Percentiles rank a stretch among this genome's conserved stretches.
Conservation (phyloP, 768 basidiomycete genomes). For the Lactifluus hygrophoroides region DNA sequence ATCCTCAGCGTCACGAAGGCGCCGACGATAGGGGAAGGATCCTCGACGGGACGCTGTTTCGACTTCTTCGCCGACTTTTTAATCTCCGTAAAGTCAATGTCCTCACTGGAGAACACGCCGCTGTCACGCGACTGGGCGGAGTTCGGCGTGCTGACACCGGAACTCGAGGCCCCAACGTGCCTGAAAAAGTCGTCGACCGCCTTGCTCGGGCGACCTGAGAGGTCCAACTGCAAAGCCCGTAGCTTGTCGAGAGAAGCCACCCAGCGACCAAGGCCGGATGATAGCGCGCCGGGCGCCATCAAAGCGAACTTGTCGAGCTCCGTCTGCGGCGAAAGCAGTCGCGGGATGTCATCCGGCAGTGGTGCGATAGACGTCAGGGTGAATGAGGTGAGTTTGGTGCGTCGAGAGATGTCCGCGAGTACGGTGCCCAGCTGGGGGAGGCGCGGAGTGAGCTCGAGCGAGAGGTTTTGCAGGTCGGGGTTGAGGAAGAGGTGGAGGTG, state of each 20-base stretch:
- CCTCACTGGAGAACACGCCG: slow-evolving; percentile 70
- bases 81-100: slow-evolving; percentile 67
- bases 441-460: slow-evolving; percentile 53
- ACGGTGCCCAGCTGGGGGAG: slow-evolving; percentile 51
- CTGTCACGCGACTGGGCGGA: slow-evolving; percentile 64
- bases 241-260: slow-evolving; percentile 53
- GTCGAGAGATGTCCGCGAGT: slow-evolving; percentile 54
- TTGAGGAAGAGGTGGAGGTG: slow-evolving; percentile 56
- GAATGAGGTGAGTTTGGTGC: slow-evolving; percentile 56
- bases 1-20: slow-evolving; percentile 51
- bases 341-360: slow-evolving; percentile 64
- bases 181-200: slow-evolving; percentile 80
- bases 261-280: slow-evolving; percentile 67
- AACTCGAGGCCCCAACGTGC: slow-evolving; percentile 46
- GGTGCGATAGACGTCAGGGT: slow-evolving; percentile 61
- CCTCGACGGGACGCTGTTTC: slow-evolving; percentile 35
- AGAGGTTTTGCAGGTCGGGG: slow-evolving; percentile 50
- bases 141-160: slow-evolving; percentile 63
- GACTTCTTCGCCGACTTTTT: slow-evolving; percentile 61
- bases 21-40: slow-evolving; percentile 38
- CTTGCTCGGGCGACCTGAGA: slow-evolving; percentile 55
- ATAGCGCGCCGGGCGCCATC: slow-evolving; percentile 67
- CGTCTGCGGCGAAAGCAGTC: slow-evolving; percentile 51
- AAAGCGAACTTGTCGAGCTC: slow-evolving; percentile 53
- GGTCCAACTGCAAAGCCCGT: slow-evolving; percentile 59